phyloP scores from a whole-genome alignment of 2,329 filamentous ascomycete species.

The Graphilbum sp. region DNA sequence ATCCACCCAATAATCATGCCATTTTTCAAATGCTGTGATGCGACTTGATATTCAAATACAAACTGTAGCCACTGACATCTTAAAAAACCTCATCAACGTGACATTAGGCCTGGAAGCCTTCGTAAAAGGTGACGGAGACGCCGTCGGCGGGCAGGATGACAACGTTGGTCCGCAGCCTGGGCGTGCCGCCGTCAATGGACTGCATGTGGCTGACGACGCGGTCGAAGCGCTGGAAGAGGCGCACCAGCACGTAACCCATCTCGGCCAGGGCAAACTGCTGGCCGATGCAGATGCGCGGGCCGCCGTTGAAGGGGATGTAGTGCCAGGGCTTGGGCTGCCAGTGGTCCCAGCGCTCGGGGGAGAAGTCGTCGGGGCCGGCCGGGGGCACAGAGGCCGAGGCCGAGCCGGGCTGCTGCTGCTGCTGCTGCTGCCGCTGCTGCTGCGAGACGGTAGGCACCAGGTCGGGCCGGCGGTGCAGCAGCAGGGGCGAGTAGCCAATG shows the following conservation, averaged over 20 bases:
- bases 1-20: too few species aligned
- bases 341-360: slow-evolving; percentile 49
- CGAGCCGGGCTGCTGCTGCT: too few species aligned
- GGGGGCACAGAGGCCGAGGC: slow-evolving; percentile 16
- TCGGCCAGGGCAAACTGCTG: slow-evolving; percentile 73
- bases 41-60: too few species aligned
- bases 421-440: too few species aligned
- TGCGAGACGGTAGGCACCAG: slow-evolving; percentile 37
- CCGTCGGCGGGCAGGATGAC: slow-evolving; percentile 42
- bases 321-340: slow-evolving; percentile 52
- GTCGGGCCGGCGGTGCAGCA: slow-evolving; percentile 56
- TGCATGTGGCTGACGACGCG: slow-evolving; percentile 41
- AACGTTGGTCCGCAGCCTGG: slow-evolving; percentile 40
- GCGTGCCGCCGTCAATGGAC: slow-evolving; percentile 34
- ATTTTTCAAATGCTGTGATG: too few species aligned
- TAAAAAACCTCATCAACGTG: too few species aligned
- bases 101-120: too few species aligned
- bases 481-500: slow-evolving; percentile 49
- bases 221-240: slow-evolving; percentile 58
- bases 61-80: too few species aligned
- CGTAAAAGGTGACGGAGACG: slow-evolving; percentile 39
- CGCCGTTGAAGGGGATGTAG: slow-evolving; percentile 62
- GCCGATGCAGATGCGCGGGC: slow-evolving; percentile 58
- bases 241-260: slow-evolving; percentile 55
- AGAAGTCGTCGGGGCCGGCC: slow-evolving; percentile 33